A percentile compares a stretch with the other conserved stretches of the same genome.
phyloP scores from a whole-genome alignment of 306 rosid species.

The Astragalus glycyphyllos region DNA sequence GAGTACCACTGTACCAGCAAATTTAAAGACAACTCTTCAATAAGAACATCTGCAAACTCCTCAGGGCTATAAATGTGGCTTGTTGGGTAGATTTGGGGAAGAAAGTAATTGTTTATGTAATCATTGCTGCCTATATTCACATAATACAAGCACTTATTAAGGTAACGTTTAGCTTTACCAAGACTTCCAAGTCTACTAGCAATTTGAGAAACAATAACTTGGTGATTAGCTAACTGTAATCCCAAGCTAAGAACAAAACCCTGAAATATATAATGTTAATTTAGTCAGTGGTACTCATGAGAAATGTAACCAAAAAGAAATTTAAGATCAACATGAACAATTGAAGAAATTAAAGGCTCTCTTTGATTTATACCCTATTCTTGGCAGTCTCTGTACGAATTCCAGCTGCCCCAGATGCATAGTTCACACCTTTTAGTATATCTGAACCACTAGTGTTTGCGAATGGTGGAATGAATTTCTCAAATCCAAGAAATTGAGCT shows the following conservation, averaged over 20 bases:
- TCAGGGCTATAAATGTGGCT: conserved; percentile 41
- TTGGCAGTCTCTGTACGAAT: conserved; percentile 32
- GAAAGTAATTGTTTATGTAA: conserved; percentile 63
- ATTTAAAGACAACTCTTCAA: conserved; percentile 39
- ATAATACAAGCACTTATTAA: conserved; percentile 63
- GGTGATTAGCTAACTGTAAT: conserved; percentile 52
- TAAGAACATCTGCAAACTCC: conserved; percentile 51
- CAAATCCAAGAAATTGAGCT: conserved; percentile 50
- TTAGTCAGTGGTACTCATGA: too few species aligned
- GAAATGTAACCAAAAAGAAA: conserved; percentile 4
- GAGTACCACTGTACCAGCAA: conserved; percentile 45
- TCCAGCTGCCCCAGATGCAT: conserved; percentile 53
- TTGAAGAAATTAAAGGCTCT: background rate
- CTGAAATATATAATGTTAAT: too few species aligned
- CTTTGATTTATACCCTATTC: conserved; percentile 8
- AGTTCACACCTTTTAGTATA: conserved; percentile 52
- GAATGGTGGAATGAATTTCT: conserved; percentile 48
- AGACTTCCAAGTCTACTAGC: conserved; percentile 25
- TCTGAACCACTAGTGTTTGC: conserved; percentile 43
- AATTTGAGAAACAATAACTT: conserved; percentile 35
- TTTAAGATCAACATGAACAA: background rate
- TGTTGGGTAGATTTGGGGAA: conserved; percentile 50
- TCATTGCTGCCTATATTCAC: conserved; percentile 66
- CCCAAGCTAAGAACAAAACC: conserved; percentile 49
- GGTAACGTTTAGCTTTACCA: conserved; percentile 26